Conservation (phyloP, 2,329 filamentous ascomycete species). For the Madurella mycetomatis region DNA sequence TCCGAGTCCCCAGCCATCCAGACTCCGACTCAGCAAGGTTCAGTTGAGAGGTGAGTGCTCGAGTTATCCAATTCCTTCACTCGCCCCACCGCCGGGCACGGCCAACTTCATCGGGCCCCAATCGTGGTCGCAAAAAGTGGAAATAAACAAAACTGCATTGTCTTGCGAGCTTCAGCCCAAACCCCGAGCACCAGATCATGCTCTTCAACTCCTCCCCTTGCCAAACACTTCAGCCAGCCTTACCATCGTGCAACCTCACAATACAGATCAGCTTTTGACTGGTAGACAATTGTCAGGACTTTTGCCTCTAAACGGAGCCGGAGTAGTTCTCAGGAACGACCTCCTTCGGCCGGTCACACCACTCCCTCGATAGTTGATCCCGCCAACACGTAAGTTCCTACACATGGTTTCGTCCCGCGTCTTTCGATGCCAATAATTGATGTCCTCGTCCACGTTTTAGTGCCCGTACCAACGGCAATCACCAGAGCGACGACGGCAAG, state of each 20-base stretch:
- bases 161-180: too few relatives aligned
- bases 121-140: too few relatives aligned
- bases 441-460: background rate
- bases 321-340: background rate
- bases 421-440: background rate
- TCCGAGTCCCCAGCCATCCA: constrained; percentile 4
- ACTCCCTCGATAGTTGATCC: background rate
- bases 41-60: constrained; percentile 10
- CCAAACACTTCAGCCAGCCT: too few relatives aligned
- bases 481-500: background rate
- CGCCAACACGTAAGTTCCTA: constrained; percentile 1
- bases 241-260: background rate
- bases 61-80: background rate
- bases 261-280: background rate
- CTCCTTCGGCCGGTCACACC: background rate
- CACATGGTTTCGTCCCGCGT: background rate
- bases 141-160: too few relatives aligned
- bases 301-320: background rate
- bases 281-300: background rate
- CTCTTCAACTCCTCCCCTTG: too few relatives aligned
- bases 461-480: background rate
- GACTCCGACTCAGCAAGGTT: constrained; percentile 7
- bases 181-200: too few relatives aligned
- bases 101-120: too few relatives aligned
- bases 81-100: too few relatives aligned